A percentile compares a stretch with the other conserved stretches of the same genome.
Evolutionary conservation across 2,329 filamentous ascomycete genomes (phyloP).

Genomic region (Cladosporium sp.): DNA sequence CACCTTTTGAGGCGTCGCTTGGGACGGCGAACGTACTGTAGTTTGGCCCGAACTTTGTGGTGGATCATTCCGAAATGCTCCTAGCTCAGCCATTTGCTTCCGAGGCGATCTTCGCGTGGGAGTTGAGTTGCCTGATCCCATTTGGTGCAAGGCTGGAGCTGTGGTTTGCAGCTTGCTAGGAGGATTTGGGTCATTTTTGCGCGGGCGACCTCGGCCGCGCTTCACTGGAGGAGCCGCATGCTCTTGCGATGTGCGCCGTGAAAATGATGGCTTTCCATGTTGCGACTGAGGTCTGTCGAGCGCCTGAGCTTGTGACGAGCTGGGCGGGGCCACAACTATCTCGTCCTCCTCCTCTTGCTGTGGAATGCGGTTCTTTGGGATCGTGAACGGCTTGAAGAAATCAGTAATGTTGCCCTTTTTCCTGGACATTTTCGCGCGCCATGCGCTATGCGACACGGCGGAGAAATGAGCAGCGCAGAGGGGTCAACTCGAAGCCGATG

Average conservation of each 20-base stretch:
- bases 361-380: constrained; percentile 22
- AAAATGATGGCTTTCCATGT: no score
- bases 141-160: background rate
- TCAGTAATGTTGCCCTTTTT: constrained; percentile 31
- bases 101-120: constrained; percentile 2
- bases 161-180: background rate
- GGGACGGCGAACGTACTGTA: background rate
- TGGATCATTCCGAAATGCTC: background rate
- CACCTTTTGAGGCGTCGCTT: background rate
- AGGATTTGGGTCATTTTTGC: background rate
- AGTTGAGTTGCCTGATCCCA: background rate
- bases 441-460: background rate
- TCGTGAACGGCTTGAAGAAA: constrained; percentile 41
- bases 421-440: constrained; percentile 2
- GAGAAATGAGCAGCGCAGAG: no score
- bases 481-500: no score
- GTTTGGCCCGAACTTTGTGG: constrained; percentile 5
- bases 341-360: constrained; percentile 19
- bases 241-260: background rate
- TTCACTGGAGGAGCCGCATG: background rate
- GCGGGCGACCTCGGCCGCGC: constrained; percentile 3
- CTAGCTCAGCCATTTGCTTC: background rate
- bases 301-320: background rate
- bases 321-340: constrained; percentile 20
- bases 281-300: background rate